Percentiles rank a stretch among this genome's conserved stretches.
Evolutionary conservation across 1,284 basidiomycete species (phyloP).

Genomic region (Polyporus tsugae): DNA sequence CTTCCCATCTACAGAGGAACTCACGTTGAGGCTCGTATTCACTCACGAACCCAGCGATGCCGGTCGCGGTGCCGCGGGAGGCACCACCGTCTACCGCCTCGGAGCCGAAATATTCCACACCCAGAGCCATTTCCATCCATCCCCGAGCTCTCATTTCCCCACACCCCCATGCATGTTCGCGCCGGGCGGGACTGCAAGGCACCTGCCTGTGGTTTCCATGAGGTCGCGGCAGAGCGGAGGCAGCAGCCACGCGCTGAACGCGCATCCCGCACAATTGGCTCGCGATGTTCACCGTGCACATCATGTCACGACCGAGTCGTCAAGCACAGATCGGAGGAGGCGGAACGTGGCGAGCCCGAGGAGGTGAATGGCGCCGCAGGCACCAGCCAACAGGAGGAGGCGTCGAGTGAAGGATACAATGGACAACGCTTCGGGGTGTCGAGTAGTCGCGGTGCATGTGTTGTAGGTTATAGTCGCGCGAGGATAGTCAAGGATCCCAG

Average conservation of each 20-base stretch:
- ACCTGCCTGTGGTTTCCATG: not conserved
- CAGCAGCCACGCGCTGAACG: not conserved
- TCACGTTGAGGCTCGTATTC: constrained; percentile 1
- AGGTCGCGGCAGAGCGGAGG: not conserved
- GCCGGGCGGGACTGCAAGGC: not conserved
- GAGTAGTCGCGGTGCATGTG: no score
- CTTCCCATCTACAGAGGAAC: no score
- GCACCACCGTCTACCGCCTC: not conserved
- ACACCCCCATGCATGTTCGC: not conserved
- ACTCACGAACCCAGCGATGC: not conserved
- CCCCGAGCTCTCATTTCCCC: no score
- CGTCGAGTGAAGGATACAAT: not conserved
- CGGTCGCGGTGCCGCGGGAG: not conserved
- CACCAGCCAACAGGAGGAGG: no score
- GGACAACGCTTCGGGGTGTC: not conserved
- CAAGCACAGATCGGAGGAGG: no score
- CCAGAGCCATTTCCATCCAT: not conserved
- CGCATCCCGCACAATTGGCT: not conserved
- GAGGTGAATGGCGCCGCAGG: no score
- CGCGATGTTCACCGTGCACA: not conserved
- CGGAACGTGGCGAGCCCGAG: no score
- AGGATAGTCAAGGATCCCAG: not conserved
- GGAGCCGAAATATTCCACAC: not conserved
- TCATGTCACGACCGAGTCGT: not conserved
- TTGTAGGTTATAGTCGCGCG: not conserved